Percentiles rank a stretch among this genome's conserved stretches.
Conservation (phyloP, 306 rosid species). For the Crataegus laevigata region DNA sequence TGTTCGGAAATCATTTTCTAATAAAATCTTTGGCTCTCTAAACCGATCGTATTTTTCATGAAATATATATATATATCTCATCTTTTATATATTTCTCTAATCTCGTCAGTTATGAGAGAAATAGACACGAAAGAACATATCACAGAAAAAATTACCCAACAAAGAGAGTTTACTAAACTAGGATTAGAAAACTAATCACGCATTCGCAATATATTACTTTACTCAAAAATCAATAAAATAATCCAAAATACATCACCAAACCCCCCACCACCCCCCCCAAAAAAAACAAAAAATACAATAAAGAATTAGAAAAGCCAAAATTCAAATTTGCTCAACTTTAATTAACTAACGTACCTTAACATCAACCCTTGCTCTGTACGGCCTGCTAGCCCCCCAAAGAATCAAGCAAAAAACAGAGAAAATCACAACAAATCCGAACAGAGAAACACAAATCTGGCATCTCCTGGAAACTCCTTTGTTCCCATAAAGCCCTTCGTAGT, state of each 20-base stretch:
- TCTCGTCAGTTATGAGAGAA: accelerated
- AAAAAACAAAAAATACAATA: too few species aligned
- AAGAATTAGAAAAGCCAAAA: neutral
- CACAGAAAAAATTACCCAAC: neutral
- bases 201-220: neutral
- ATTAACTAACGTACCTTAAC: slow-evolving; percentile 47
- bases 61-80: neutral
- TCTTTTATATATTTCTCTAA: too few species aligned
- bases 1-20: too few species aligned
- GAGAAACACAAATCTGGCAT: slow-evolving; percentile 41
- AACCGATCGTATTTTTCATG: neutral
- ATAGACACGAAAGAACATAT: too few species aligned
- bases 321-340: neutral
- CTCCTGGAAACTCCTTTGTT: slow-evolving; percentile 35
- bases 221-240: neutral
- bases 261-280: too few species aligned
- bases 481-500: slow-evolving; percentile 26
- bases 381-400: slow-evolving; percentile 62
- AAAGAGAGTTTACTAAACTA: neutral
- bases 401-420: slow-evolving; percentile 61
- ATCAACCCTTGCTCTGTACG: slow-evolving; percentile 39
- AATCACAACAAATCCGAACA: slow-evolving; percentile 42
- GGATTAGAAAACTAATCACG: neutral
- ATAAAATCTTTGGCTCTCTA: too few species aligned
- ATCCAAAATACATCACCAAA: neutral